Percentiles rank a stretch among this genome's conserved stretches.
phyloP scores from a whole-genome alignment of 2,329 filamentous ascomycete genomes.

The Hymenoscyphus salicellus region DNA sequence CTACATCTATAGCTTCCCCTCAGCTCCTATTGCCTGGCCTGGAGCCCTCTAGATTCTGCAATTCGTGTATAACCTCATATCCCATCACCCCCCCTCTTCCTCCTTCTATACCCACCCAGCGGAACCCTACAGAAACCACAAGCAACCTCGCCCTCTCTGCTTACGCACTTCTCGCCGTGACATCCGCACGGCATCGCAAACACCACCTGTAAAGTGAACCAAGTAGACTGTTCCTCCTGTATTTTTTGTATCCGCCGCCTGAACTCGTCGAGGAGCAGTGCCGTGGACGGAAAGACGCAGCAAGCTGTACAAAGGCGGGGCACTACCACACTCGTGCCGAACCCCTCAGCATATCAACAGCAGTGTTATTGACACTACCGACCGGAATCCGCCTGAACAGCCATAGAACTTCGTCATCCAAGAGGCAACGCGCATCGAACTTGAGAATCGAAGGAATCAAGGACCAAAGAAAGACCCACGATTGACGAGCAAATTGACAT shows the following conservation, averaged over 20 bases:
- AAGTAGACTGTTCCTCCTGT: not conserved
- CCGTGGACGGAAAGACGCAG: slow-evolving; percentile 7
- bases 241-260: not conserved
- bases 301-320: slow-evolving; percentile 10
- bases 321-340: slow-evolving; percentile 8
- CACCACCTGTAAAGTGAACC: not conserved
- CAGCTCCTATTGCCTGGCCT: not conserved
- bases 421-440: not conserved
- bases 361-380: not conserved
- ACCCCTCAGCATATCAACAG: not conserved
- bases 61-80: not conserved
- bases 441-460: not conserved
- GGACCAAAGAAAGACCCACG: not conserved
- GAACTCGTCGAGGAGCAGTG: not conserved
- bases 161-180: not conserved
- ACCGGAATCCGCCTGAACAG: not conserved
- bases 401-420: not conserved
- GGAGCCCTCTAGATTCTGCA: not conserved
- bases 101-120: not conserved
- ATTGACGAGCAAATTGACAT: not conserved
- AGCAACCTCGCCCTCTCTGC: not conserved
- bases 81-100: not conserved
- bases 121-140: not conserved
- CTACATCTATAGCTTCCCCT: not conserved
- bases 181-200: not conserved